Percentiles rank a stretch among this genome's conserved stretches.
These are phyloP conservation scores for Melaleuca alternifolia DNA, from an alignment of 345 rosid species.

Conservation along the genomic window DNA sequence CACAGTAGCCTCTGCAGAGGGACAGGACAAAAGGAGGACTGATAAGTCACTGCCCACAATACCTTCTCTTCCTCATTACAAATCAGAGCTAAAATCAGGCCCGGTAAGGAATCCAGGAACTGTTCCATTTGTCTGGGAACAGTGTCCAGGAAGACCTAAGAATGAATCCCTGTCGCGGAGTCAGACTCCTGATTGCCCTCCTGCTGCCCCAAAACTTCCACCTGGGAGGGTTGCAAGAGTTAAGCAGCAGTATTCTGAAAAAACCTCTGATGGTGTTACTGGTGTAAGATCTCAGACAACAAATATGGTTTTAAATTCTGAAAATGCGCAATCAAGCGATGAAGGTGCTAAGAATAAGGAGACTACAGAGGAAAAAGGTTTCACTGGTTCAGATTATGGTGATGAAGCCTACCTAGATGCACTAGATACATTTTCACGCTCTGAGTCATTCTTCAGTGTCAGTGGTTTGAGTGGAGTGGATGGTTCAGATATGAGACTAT, in stretches of 20 bases:
- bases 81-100: conserved; percentile 79
- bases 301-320: background rate
- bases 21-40: conserved; percentile 31
- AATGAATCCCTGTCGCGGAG: conserved; percentile 27
- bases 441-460: conserved; percentile 10
- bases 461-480: conserved; percentile 9
- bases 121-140: conserved; percentile 91
- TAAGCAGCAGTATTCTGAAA: conserved; percentile 13
- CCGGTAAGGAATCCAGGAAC: conserved; percentile 78
- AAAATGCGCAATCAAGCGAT: background rate
- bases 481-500: conserved; percentile 27
- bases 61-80: conserved; percentile 54
- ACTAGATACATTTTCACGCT: conserved; percentile 6
- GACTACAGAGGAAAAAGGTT: background rate
- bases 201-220: conserved; percentile 69
- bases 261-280: conserved; percentile 6
- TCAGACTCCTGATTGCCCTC: conserved; percentile 12
- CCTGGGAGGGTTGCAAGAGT: conserved; percentile 50
- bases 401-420: conserved; percentile 14
- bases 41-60: conserved; percentile 19
- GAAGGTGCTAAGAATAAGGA: background rate
- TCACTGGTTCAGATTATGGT: conserved; percentile 1
- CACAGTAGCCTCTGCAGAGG: conserved; percentile 16
- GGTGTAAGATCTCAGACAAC: background rate
- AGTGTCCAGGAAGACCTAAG: conserved; percentile 74